Base-by-base conservation (phyloP, 73 alveolate genomes). In the Paramecium biaurelia region DNA sequence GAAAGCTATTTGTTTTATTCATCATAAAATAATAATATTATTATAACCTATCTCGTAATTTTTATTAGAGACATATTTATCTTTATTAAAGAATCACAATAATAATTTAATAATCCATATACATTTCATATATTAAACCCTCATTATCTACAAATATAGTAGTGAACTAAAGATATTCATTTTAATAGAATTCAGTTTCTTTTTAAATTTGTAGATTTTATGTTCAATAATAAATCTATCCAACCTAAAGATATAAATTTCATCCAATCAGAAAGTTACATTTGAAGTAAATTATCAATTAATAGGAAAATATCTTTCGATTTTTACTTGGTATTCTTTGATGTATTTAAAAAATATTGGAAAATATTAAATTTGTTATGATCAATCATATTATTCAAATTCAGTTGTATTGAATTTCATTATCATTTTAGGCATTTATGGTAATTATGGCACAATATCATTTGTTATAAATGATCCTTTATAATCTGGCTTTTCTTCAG, bases 401-500 rank as follows among this genome's bases (percentile, higher is more conserved):
- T 72, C 53, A 34, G 53, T 34, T 72, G 86, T 72, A 35, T 72
- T 72, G 21, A 72, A 72, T 37, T 72, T 72, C 58, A 34, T 34
- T 15, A 72, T 18, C 86, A 34, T 72, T 72, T 72, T 72, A 0
- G 18, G 84, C 21, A 30, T 63, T 35, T 34, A 42, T 8, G 45
- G 35, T 34, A 35, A 34, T 72, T 32, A 42, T 15, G 38, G 32
- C n/a, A 72, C 58, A 9, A 34, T 72, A 72, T 72, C 86, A 72
- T 30, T 72, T 11, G 58, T 72, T 34, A 72, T 15, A 72, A 72
- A 72, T 0, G 63, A 72, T 1, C 86, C 86, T 21, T 72, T 30
- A 72, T 72, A 72, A 35, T 72, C 86, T 72, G 26, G 34, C 4
- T 34, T 72, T 72, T 72, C 86, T 35, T 72, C 58, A 72, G 53